Conservation (phyloP, 306 rosid genomes). For the Acacia acuminata region DNA sequence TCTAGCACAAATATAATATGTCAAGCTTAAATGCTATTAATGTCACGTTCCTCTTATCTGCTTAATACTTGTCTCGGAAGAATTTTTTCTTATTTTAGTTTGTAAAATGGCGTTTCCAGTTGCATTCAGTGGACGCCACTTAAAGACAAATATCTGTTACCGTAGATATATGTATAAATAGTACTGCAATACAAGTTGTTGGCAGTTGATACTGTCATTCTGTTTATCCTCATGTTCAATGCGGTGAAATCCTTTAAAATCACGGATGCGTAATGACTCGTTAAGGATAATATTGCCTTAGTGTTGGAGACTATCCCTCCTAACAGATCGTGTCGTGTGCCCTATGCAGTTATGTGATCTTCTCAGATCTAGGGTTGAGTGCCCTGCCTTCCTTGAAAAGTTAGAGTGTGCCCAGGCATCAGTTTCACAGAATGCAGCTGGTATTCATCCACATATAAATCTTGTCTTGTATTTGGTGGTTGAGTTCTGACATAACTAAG, state of each 20-base stretch:
- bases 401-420: slow-evolving; percentile 74
- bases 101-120: not conserved
- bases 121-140: not conserved
- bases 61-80: not conserved
- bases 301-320: slow-evolving; percentile 9
- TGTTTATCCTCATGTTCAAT: slow-evolving; percentile 4
- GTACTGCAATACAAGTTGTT: slow-evolving; percentile 1
- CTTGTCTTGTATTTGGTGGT: slow-evolving; percentile 8
- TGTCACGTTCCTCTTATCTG: not conserved
- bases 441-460: slow-evolving; percentile 46
- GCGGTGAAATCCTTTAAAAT: not conserved
- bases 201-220: not conserved
- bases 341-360: slow-evolving; percentile 81
- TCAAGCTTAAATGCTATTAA: not conserved
- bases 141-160: not conserved
- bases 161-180: not conserved
- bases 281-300: not conserved
- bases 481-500: not conserved
- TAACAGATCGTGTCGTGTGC: slow-evolving; percentile 14
- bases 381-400: slow-evolving; percentile 84
- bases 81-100: not conserved
- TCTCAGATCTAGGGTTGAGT: slow-evolving; percentile 78
- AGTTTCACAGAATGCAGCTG: slow-evolving; percentile 46
- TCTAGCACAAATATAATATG: not conserved
- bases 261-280: slow-evolving; percentile 18